These are phyloP conservation scores for Neoarthrinium moseri DNA, from an alignment of 2,329 filamentous ascomycete species.

Conservation along the genomic window DNA sequence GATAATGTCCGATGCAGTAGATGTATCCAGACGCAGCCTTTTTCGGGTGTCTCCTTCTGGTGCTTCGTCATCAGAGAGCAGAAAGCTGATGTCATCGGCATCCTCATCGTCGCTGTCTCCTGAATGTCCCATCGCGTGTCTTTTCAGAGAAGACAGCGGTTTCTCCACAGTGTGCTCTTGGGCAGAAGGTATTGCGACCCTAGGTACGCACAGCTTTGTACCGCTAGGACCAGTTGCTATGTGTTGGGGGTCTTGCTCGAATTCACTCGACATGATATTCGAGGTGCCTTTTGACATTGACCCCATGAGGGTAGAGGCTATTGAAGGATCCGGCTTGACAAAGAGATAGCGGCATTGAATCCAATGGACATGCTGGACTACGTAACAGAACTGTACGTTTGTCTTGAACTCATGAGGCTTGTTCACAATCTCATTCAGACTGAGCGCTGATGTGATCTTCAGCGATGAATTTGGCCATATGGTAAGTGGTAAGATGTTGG, in stretches of 20 bases:
- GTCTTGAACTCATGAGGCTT: slow-evolving; percentile 57
- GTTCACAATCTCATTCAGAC: slow-evolving; percentile 86
- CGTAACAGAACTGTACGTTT: slow-evolving; percentile 58
- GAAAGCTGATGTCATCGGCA: slow-evolving; percentile 32
- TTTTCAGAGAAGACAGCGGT: slow-evolving; percentile 5
- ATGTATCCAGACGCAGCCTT: no score
- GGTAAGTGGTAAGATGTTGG: slow-evolving; percentile 2
- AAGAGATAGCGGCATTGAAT: slow-evolving; percentile 88
- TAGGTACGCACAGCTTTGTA: slow-evolving; percentile 26
- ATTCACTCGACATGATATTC: slow-evolving; percentile 10
- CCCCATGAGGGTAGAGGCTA: neutral
- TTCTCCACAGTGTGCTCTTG: neutral
- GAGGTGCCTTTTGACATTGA: neutral
- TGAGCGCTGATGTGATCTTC: slow-evolving; percentile 58
- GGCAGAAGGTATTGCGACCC: slow-evolving; percentile 28
- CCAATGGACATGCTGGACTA: slow-evolving; percentile 77
- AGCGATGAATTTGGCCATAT: slow-evolving; percentile 69
- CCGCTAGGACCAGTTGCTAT: slow-evolving; percentile 12
- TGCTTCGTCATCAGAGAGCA: slow-evolving; percentile 36
- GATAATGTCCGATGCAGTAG: no score
- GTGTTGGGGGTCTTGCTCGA: slow-evolving; percentile 20
- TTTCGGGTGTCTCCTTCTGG: no score
- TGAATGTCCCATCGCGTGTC: slow-evolving; percentile 21
- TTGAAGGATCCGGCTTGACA: slow-evolving; percentile 27
- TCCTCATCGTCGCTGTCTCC: slow-evolving; percentile 45